These are phyloP conservation scores for Trypethelium eluteriae DNA, from an alignment of 495 filamentous ascomycete species.

Conservation along the genomic window DNA sequence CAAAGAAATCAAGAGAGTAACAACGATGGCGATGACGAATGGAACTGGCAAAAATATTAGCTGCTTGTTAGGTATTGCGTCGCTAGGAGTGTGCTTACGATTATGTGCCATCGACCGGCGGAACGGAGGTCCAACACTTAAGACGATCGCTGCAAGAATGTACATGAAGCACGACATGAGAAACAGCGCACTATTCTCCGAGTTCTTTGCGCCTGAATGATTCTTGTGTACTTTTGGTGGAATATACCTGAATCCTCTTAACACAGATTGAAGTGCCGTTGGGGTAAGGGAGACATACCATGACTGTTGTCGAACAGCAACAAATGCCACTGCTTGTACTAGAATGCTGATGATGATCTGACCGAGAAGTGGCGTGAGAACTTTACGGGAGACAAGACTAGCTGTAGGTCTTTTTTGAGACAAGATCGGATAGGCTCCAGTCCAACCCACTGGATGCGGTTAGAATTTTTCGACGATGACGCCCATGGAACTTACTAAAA, in stretches of 20 bases:
- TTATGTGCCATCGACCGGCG: slow-evolving; percentile 73
- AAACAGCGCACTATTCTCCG: slow-evolving; percentile 86
- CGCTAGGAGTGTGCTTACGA: slow-evolving; percentile 44
- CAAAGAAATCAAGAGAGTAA: slow-evolving; percentile 54
- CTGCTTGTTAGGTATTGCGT: neutral
- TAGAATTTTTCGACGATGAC: neutral
- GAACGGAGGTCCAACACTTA: slow-evolving; percentile 85
- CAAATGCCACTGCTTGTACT: slow-evolving; percentile 67
- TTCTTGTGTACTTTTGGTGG: slow-evolving; percentile 67
- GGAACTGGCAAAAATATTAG: slow-evolving; percentile 47
- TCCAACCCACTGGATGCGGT: slow-evolving; percentile 67
- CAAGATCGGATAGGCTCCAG: slow-evolving; percentile 69
- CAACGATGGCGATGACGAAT: slow-evolving; percentile 68
- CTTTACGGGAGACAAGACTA: slow-evolving; percentile 86
- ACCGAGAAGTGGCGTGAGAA: slow-evolving; percentile 80
- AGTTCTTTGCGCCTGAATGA: slow-evolving; percentile 77
- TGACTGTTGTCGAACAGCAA: slow-evolving; percentile 61
- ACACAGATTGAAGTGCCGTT: slow-evolving; percentile 14
- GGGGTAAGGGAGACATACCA: slow-evolving; percentile 49
- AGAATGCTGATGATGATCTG: slow-evolving; percentile 76
- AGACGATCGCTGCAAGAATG: slow-evolving; percentile 75
- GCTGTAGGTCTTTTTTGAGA: slow-evolving; percentile 82
- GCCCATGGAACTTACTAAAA: slow-evolving; percentile 46
- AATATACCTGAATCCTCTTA: slow-evolving; percentile 52
- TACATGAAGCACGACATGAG: slow-evolving; percentile 90